Evolutionary conservation across 1,284 basidiomycete species (phyloP).

Genomic region (Naganishia sp.): DNA sequence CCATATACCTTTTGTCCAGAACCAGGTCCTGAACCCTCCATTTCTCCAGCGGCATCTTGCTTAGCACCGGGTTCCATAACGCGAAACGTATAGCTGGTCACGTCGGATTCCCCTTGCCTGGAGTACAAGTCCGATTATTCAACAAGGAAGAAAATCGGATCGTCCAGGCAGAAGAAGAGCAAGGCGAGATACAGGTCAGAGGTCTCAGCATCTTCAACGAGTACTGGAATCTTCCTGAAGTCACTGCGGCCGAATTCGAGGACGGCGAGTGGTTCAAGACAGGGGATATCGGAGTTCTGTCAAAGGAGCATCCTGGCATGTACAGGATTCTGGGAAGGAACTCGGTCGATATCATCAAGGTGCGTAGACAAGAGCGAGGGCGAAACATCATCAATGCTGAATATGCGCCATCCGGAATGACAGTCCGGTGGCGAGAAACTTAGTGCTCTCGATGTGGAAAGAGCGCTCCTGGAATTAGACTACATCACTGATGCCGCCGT

Average conservation of each 20-base stretch:
- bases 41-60: constrained; percentile 41
- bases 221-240: constrained; percentile 48
- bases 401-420: constrained; percentile 22
- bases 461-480: constrained; percentile 44
- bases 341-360: constrained; percentile 47
- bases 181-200: constrained; percentile 47
- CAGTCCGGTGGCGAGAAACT: constrained; percentile 49
- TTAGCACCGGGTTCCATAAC: constrained; percentile 46
- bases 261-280: constrained; percentile 51
- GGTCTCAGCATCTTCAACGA: constrained; percentile 46
- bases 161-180: constrained; percentile 36
- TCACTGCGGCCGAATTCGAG: constrained; percentile 43
- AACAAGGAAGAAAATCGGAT: constrained; percentile 35
- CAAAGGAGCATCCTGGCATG: constrained; percentile 37
- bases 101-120: constrained; percentile 45
- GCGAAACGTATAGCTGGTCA: constrained; percentile 45
- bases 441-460: constrained; percentile 49
- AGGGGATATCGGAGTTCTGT: constrained; percentile 48
- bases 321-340: constrained; percentile 45
- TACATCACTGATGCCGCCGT: constrained; percentile 49
- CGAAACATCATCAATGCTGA: neutral
- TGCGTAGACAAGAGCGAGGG: neutral
- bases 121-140: constrained; percentile 46
- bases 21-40: neutral
- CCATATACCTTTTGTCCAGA: neutral